These are phyloP conservation scores for Candida rishiriensis DNA, from an alignment of 805 yeast genomes.

Conservation along the genomic window DNA sequence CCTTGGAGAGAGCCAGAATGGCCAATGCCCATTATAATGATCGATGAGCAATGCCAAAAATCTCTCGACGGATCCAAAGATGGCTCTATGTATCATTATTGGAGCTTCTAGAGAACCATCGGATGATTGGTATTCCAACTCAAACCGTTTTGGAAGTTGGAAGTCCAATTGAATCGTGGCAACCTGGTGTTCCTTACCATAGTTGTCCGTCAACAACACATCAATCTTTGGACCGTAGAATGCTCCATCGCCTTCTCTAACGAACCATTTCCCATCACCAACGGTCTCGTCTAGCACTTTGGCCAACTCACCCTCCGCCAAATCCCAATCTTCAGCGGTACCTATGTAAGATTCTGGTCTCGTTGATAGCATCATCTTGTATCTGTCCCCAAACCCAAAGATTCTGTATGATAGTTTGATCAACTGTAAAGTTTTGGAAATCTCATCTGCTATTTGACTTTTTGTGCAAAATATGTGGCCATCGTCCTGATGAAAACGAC, in stretches of 20 bases:
- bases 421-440: conserved; percentile 63
- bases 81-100: conserved; percentile 94
- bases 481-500: conserved; percentile 97
- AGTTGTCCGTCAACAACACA: conserved; percentile 73
- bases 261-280: conserved; percentile 52
- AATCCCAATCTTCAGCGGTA: conserved; percentile 68
- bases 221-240: conserved; percentile 97
- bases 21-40: conserved; percentile 92
- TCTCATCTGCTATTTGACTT: conserved; percentile 73
- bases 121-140: conserved; percentile 59
- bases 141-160: conserved; percentile 84
- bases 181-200: conserved; percentile 81
- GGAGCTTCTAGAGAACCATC: conserved; percentile 59
- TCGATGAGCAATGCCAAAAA: conserved; percentile 88
- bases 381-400: conserved; percentile 52
- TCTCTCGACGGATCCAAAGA: conserved; percentile 90
- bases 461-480: conserved; percentile 91
- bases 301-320: conserved; percentile 68
- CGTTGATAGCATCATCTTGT: conserved; percentile 72
- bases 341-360: conserved; percentile 86
- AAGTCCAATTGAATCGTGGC: conserved; percentile 96
- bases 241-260: conserved; percentile 94
- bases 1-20: conserved; percentile 93
- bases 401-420: conserved; percentile 69
- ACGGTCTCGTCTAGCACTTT: conserved; percentile 49